phyloP scores from a whole-genome alignment of 176 grass and related monocot species.

The Zea mays region Zm-B73-REFERENCE-NAM-5.0 NC_050103.1:174812001-174812500 shows the following conservation, averaged over 20 bases:
- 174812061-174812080: constrained; percentile 25
- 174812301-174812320: too few relatives aligned
- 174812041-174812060: constrained; percentile 17
- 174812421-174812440: too few relatives aligned
- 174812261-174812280: constrained; percentile 15
- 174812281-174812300: not conserved
- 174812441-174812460: too few relatives aligned
- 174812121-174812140: constrained; percentile 91
- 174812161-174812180: constrained; percentile 82
- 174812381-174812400: not conserved
- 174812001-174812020: constrained; percentile 92
- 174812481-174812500: too few relatives aligned
- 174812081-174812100: not conserved
- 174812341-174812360: not conserved
- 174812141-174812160: constrained; percentile 89
- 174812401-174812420: not conserved
- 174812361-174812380: not conserved
- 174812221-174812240: not conserved
- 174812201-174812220: not conserved
- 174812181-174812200: constrained; percentile 65
- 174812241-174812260: not conserved
- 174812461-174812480: too few relatives aligned
- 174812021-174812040: constrained; percentile 97
- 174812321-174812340: not conserved
- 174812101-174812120: too few relatives aligned